These are phyloP conservation scores for Nannochloropsis oceanica DNA, from an alignment of 108 stramenopile species.

Conservation along the genomic window DNA sequence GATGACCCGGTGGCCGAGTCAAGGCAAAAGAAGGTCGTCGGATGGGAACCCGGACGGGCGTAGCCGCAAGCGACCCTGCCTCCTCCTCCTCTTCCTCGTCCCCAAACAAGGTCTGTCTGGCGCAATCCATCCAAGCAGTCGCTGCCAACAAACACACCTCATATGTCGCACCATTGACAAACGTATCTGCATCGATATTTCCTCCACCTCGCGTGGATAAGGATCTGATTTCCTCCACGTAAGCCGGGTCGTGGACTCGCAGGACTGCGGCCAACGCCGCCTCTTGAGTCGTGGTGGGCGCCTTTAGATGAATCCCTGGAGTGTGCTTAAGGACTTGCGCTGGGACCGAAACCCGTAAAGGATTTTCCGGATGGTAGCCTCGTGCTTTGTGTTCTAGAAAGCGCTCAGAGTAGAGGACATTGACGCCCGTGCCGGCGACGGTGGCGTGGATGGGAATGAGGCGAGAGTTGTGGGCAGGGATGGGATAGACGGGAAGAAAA, in stretches of 20 bases:
- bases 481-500: no score
- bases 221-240: conserved; percentile 3
- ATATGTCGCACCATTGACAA: background rate
- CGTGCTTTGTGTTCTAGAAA: background rate
- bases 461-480: no score
- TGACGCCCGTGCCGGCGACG: background rate
- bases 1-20: conserved; percentile 43
- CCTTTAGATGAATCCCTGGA: background rate
- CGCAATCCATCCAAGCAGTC: conserved; percentile 22
- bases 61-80: background rate
- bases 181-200: conserved; percentile 16
- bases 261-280: background rate
- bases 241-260: conserved; percentile 2
- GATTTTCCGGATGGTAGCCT: background rate
- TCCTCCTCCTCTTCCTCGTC: background rate
- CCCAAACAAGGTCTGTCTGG: background rate
- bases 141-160: conserved; percentile 19
- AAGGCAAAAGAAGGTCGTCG: conserved; percentile 16
- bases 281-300: background rate
- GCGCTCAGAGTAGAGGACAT: background rate
- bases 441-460: no score
- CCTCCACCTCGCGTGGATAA: conserved; percentile 12
- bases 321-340: background rate
- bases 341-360: background rate
- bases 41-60: background rate